These are phyloP conservation scores for Fusarium aywerte DNA, from an alignment of 2,329 filamentous ascomycete species.

Conservation along the genomic window DNA sequence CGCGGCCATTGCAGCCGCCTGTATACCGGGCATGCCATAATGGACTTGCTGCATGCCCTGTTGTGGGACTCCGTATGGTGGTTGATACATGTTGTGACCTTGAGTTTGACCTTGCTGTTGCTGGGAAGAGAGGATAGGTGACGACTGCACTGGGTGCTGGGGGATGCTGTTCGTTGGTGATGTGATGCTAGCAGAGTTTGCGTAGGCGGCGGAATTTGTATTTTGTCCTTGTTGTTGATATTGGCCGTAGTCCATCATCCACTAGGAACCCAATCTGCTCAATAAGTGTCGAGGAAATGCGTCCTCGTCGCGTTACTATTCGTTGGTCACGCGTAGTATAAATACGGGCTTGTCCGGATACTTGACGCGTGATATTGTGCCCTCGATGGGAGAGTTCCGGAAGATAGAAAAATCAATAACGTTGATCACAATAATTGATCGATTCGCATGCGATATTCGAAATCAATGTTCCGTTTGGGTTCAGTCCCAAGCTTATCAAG, in stretches of 20 bases:
- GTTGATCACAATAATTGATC: conserved; percentile 40
- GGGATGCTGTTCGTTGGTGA: conserved; percentile 78
- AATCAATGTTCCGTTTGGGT: conserved; percentile 52
- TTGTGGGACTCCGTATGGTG: conserved; percentile 78
- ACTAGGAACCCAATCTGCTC: conserved; percentile 47
- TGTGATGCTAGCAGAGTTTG: conserved; percentile 72
- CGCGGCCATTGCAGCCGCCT: conserved; percentile 90
- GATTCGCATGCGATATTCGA: conserved; percentile 48
- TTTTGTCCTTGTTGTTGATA: conserved; percentile 71
- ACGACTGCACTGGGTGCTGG: conserved; percentile 75
- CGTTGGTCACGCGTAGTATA: conserved; percentile 31
- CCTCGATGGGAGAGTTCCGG: conserved; percentile 18
- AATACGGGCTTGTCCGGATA: conserved; percentile 9
- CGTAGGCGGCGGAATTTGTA: conserved; percentile 72
- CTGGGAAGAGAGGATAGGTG: conserved; percentile 83
- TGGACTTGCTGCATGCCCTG: conserved; percentile 72
- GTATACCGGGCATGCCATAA: conserved; percentile 83
- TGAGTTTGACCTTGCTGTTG: conserved; percentile 71
- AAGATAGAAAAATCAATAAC: conserved; percentile 40
- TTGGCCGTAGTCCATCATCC: conserved; percentile 80
- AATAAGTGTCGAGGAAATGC: conserved; percentile 43
- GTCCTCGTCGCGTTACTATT: conserved; percentile 46
- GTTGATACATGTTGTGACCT: conserved; percentile 81
- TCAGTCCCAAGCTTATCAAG: conserved; percentile 58
- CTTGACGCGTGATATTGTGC: conserved; percentile 22